Evolutionary conservation across 345 rosid species (phyloP).

Genomic region (Litchi chinensis): DNA sequence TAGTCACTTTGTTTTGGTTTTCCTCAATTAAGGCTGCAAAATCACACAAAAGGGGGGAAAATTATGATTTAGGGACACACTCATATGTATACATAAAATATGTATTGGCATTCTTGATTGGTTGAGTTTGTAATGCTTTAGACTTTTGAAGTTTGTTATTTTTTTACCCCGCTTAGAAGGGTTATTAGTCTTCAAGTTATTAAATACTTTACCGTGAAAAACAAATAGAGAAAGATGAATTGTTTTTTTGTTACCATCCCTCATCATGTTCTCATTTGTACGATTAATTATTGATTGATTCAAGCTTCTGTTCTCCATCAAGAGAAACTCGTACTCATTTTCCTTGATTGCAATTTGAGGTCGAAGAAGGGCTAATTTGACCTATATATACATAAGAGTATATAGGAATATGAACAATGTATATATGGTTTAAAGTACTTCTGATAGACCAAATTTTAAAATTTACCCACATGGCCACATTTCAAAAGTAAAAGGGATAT

Average conservation of each 20-base stretch:
- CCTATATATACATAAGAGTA: constrained; percentile 14
- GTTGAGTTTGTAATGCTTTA: too few relatives aligned
- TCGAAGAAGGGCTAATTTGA: constrained; percentile 18
- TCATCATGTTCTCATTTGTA: not conserved
- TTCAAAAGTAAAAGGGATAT: too few relatives aligned
- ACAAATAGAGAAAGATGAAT: not conserved
- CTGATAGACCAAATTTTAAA: too few relatives aligned
- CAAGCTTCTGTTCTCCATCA: constrained; percentile 21
- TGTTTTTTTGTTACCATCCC: constrained; percentile 17
- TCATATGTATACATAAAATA: not conserved
- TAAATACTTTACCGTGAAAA: too few relatives aligned
- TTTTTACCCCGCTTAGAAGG: too few relatives aligned
- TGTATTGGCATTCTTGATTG: too few relatives aligned
- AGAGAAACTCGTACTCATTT: not conserved
- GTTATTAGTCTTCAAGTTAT: too few relatives aligned
- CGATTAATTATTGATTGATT: constrained; percentile 10
- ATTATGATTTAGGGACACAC: not conserved
- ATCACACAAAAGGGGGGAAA: not conserved
- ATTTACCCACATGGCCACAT: too few relatives aligned
- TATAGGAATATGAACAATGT: not conserved
- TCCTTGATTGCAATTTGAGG: constrained; percentile 26
- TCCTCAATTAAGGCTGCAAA: constrained; percentile 30
- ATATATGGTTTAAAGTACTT: not conserved
- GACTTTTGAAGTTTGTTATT: too few relatives aligned
- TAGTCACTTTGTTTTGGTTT: constrained; percentile 24